A percentile compares a stretch with the other conserved stretches of the same genome.
Evolutionary conservation across 768 basidiomycete genomes (phyloP).

Genomic region (Trametes cingulata): DNA sequence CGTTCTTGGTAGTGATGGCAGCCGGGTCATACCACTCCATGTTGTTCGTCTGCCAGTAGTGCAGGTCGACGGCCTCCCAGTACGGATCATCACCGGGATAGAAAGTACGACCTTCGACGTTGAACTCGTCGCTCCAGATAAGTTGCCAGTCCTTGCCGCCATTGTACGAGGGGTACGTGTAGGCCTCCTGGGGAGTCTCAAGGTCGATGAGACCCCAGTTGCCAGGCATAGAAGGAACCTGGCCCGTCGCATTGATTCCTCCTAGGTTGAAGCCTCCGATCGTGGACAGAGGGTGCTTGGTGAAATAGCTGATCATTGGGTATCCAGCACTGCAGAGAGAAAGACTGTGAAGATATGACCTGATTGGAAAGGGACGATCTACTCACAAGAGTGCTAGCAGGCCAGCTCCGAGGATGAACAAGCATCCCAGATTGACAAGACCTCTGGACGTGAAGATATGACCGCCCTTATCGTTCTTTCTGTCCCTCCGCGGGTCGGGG

Average conservation of each 20-base stretch:
- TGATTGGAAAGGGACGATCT: neutral
- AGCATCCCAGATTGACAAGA: conserved; percentile 70
- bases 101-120: conserved; percentile 67
- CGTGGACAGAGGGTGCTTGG: conserved; percentile 29
- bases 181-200: conserved; percentile 50
- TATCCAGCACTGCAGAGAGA: conserved; percentile 43
- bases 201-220: conserved; percentile 53
- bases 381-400: conserved; percentile 63
- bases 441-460: conserved; percentile 61
- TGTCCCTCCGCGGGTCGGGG: conserved; percentile 45
- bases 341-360: conserved; percentile 2
- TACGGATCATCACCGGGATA: conserved; percentile 79
- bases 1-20: conserved; percentile 48
- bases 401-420: conserved; percentile 51
- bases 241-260: conserved; percentile 47
- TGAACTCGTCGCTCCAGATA: conserved; percentile 86
- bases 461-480: conserved; percentile 39
- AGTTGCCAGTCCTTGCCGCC: conserved; percentile 47
- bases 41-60: conserved; percentile 72
- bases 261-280: conserved; percentile 47
- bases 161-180: conserved; percentile 35
- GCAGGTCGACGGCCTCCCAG: conserved; percentile 82
- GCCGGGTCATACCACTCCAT: conserved; percentile 86
- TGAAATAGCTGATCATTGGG: conserved; percentile 44
- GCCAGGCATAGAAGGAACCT: conserved; percentile 43